Conservation (phyloP, 2,329 filamentous ascomycete genomes). For the Trichoderma simmonsii region DNA sequence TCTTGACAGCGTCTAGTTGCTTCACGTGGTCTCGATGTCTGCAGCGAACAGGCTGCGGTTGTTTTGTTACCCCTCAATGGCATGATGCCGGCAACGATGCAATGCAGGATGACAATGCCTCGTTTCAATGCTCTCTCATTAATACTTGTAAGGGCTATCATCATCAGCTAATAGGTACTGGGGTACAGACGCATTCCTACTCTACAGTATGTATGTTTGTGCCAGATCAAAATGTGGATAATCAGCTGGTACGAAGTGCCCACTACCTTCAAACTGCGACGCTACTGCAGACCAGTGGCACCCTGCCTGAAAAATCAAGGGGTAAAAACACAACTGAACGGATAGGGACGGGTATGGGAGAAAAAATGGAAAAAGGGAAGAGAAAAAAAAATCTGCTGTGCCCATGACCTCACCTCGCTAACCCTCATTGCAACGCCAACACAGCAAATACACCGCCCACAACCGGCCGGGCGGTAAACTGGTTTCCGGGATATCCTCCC, state of each 20-base stretch:
- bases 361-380: neutral
- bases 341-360: neutral
- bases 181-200: neutral
- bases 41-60: neutral
- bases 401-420: constrained; percentile 1
- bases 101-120: neutral
- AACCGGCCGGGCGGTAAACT: constrained; percentile 77
- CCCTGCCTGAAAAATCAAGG: neutral
- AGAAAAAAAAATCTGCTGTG: constrained; percentile 1
- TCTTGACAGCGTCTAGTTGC: neutral
- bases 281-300: neutral
- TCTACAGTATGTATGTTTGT: neutral
- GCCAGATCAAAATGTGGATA: neutral
- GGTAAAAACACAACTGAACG: neutral
- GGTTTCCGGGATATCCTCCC: constrained; percentile 60
- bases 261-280: neutral
- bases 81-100: neutral
- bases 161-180: neutral
- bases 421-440: constrained; percentile 53
- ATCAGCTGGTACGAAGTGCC: neutral
- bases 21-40: neutral
- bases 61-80: neutral
- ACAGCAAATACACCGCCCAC: constrained; percentile 78
- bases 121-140: neutral
- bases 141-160: neutral